These are phyloP conservation scores for Cichorium intybus DNA, from an alignment of 140 eudicot genomes.

Conservation along the genomic window DNA sequence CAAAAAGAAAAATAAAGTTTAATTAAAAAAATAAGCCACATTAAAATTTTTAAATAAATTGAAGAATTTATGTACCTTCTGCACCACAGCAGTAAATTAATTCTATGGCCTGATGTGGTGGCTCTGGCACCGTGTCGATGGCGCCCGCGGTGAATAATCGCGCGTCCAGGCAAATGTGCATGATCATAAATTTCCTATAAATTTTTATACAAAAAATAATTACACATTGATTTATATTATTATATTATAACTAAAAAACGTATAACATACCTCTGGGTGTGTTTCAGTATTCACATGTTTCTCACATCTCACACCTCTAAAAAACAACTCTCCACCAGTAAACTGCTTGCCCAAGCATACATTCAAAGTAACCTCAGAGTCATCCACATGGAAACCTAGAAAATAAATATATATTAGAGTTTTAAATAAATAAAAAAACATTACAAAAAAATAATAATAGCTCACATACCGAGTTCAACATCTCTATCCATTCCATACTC, in stretches of 20 bases:
- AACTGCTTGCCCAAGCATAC: slow-evolving; percentile 87
- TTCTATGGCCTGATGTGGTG: slow-evolving; percentile 78
- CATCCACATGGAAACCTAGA: slow-evolving; percentile 93
- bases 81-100: slow-evolving; percentile 85
- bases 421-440: not conserved
- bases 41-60: not conserved
- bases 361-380: slow-evolving; percentile 86
- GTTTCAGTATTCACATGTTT: slow-evolving; percentile 82
- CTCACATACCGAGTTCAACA: slow-evolving; percentile 66
- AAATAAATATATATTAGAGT: slow-evolving; percentile 11
- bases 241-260: not conserved
- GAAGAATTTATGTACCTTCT: slow-evolving; percentile 54
- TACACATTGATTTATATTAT: not conserved
- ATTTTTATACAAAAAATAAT: not conserved
- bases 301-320: slow-evolving; percentile 91
- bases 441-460: not conserved
- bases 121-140: slow-evolving; percentile 99
- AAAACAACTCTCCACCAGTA: slow-evolving; percentile 90
- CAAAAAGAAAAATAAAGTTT: not conserved
- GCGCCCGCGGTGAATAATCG: slow-evolving; percentile 95
- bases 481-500: slow-evolving; percentile 94
- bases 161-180: slow-evolving; percentile 74
- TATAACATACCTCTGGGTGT: slow-evolving; percentile 61
- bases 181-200: slow-evolving; percentile 75
- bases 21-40: not conserved